A percentile compares a stretch with the other conserved stretches of the same genome.
These are phyloP conservation scores for Casuarina glauca DNA, from an alignment of 306 rosid species.

Conservation along the genomic window DNA sequence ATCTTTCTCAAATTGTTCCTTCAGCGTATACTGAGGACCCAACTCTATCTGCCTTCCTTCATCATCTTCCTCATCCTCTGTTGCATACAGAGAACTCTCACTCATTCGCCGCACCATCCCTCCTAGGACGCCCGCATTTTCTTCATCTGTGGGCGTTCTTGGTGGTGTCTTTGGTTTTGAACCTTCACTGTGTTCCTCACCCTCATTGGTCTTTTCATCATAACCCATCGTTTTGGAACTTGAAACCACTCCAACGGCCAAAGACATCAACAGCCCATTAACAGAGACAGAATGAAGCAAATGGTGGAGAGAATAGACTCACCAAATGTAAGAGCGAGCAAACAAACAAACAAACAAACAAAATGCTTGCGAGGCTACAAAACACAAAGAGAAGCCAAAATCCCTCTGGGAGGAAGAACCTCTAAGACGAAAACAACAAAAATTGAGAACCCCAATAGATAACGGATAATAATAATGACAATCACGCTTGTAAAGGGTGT, in stretches of 20 bases:
- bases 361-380: slow-evolving; percentile 2
- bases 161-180: slow-evolving; percentile 32
- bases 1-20: slow-evolving; percentile 90
- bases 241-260: slow-evolving; percentile 49
- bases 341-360: slow-evolving; percentile 1
- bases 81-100: slow-evolving; percentile 59
- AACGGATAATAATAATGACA: neutral
- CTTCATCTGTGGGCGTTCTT: slow-evolving; percentile 31
- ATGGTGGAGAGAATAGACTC: slow-evolving; percentile 25
- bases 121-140: slow-evolving; percentile 36
- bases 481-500: slow-evolving; percentile 10
- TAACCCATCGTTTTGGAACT: slow-evolving; percentile 69
- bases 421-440: slow-evolving; percentile 33
- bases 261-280: slow-evolving; percentile 51
- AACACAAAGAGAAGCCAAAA: slow-evolving; percentile 28
- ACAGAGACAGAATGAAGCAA: slow-evolving; percentile 18
- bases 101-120: slow-evolving; percentile 44
- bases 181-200: slow-evolving; percentile 17
- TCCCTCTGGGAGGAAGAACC: slow-evolving; percentile 54
- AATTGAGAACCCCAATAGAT: slow-evolving; percentile 28
- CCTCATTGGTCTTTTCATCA: slow-evolving; percentile 53
- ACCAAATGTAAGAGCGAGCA: slow-evolving; percentile 4
- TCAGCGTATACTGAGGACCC: slow-evolving; percentile 87
- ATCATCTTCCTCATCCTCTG: slow-evolving; percentile 88
- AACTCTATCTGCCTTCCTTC: slow-evolving; percentile 72